Conservation (phyloP, 179 eudicot species). For the Heliamphora pulchella region DNA sequence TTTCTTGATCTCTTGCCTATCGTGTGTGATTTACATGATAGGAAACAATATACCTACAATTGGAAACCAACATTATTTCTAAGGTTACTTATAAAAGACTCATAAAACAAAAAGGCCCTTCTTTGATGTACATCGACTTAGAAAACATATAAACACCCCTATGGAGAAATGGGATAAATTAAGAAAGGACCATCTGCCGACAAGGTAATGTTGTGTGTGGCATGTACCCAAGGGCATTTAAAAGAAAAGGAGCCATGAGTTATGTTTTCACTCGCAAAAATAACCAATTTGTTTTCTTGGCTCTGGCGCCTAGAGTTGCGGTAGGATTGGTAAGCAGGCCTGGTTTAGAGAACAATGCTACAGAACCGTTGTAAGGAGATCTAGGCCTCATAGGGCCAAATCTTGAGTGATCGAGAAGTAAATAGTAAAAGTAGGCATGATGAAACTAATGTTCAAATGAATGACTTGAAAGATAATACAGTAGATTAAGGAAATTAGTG, state of each 20-base stretch:
- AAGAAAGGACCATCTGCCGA: neutral
- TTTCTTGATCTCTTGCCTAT: too few relatives aligned
- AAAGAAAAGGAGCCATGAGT: neutral
- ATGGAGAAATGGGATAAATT: neutral
- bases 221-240: neutral
- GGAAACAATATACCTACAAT: too few relatives aligned
- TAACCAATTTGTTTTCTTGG: neutral
- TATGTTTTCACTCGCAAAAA: neutral
- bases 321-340: neutral
- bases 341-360: neutral
- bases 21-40: too few relatives aligned
- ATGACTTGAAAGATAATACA: neutral
- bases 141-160: neutral
- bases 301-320: neutral
- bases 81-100: conserved; percentile 19
- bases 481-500: neutral
- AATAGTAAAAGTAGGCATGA: neutral
- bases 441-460: neutral
- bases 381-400: neutral
- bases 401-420: neutral
- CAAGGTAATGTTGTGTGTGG: too few relatives aligned
- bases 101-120: neutral
- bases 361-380: neutral
- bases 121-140: neutral
- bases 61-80: neutral